Evolutionary conservation across 495 filamentous ascomycete species (phyloP).

Genomic region (Xanthoparmelia taractica): DNA sequence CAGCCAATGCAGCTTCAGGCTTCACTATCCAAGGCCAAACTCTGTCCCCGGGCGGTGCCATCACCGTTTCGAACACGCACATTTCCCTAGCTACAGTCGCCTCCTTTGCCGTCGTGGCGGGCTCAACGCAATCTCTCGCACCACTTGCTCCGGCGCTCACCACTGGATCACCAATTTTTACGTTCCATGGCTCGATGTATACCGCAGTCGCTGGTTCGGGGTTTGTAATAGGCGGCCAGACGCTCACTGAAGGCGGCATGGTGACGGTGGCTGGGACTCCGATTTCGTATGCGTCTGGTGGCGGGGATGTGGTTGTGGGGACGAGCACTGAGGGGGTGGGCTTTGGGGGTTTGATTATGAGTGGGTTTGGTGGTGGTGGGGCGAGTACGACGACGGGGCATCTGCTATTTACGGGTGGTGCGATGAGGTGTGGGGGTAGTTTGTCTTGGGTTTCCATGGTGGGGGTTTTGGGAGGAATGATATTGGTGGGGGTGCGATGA

Average conservation of each 20-base stretch:
- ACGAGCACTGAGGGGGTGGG: constrained; percentile 5
- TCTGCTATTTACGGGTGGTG: neutral
- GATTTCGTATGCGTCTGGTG: constrained; percentile 2
- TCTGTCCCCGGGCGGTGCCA: constrained; percentile 11
- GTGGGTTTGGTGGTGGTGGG: neutral
- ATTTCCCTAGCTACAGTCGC: constrained; percentile 15
- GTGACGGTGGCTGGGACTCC: constrained; percentile 15
- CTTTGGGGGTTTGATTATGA: constrained; percentile 5
- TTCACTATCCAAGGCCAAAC: constrained; percentile 20
- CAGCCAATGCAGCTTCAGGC: constrained; percentile 4
- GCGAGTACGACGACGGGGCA: neutral
- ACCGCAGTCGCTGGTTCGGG: neutral
- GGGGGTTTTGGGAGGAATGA: neutral
- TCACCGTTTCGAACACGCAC: constrained; percentile 10
- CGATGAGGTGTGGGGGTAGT: neutral
- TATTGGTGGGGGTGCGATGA: neutral
- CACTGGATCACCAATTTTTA: neutral
- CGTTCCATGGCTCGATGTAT: constrained; percentile 6
- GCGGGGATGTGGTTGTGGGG: constrained; percentile 10
- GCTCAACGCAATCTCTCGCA: constrained; percentile 9
- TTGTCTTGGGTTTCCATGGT: neutral
- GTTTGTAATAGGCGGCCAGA: constrained; percentile 12
- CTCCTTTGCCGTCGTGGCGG: constrained; percentile 11
- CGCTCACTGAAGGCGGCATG: constrained; percentile 1
- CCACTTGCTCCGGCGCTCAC: neutral